Base-by-base conservation (phyloP, 1,284 basidiomycete species). In the Ganoderma boninense region DNA sequence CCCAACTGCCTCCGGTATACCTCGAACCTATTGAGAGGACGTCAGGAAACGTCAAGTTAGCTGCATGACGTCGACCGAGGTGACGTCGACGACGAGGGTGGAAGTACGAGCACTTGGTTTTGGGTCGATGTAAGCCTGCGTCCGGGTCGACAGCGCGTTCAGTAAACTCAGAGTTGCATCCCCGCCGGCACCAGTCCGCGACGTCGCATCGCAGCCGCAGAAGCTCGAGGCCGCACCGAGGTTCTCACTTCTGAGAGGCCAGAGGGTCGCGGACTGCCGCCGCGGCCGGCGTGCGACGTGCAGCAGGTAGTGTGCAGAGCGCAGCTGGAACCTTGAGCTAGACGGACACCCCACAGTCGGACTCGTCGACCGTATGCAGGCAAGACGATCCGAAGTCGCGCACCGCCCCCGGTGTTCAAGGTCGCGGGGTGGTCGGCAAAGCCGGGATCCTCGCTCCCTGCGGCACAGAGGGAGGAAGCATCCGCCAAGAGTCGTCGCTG, bases 341-440 rank as follows among this genome's bases (percentile, higher is more conserved):
- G 29, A 57, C 7, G 29, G 23, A 23, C 54, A 14, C 32, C 54
- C 54, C 18, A 32, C 18, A 14, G 16, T 57, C n/a, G n/a, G 13
- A 40, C 60, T 14, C 38, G 7, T n/a, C 29, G 26, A 18, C 29
- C 54, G 16, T 57, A 57, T 35, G 54, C 5, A 20, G 54, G 32
- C 29, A 57, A 20, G 60, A 62, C 60, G 60, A 62, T 62, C 60
- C 60, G 60, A 18, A 42, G 6, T 32, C 43, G 13, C 26, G 20
- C 18, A 23, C 44, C n/a, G 29, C 43, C 44, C 54, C 54, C 54
- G 54, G 54, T 23, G 32, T 57, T 57, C 54, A 57, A 57, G 29
- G 11, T 57, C 54, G 54, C 54, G 54, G 54, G 54, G 32, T 57
- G 54, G 54, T 18, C 18, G 16, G 54, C 38, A 16, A 32, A 57